Base-by-base conservation (phyloP, 495 filamentous ascomycete species). In the Apodospora peruviana region DNA sequence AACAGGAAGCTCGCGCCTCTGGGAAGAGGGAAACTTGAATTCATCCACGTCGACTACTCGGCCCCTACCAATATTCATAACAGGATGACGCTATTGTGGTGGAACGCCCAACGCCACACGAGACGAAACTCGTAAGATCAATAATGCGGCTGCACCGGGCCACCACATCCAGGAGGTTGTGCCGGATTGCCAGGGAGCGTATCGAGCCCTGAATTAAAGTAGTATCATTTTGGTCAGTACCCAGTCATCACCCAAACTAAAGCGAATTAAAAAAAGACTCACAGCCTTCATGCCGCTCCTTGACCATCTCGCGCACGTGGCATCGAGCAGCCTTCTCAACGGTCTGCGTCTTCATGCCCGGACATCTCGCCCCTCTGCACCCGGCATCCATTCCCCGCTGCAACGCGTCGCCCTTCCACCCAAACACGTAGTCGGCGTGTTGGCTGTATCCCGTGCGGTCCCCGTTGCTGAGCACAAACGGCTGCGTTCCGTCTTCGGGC, bases 401-500 rank as follows among this genome's bases (percentile, higher is more conserved):
- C 4, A 69, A 55, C 12, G 64, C 53, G 45, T 69, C 64, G 24
- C 58, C 66, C 56, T 67, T 64, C 66, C 66, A 69, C 17, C 48
- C 48, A 40, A 51, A 51, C 20, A 51, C 42, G 35, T 51, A 51
- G 20, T 51, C 48, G 17, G 48, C 48, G 25, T 51, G 48, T 18
- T 43, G 43, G 20, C 48, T 45, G 35, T 51, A 51, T 23, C 48
- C 48, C 32, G 43, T 51, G 27, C 18, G 25, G 40, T 45, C 48
- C 1, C 48, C 48, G 27, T 16, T 45, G 34, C 48, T 51, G 40
- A 51, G 10, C 18, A 74, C 68, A 51, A 74, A 74, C 14, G 71
- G 71, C 40, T 72, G 65, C 5, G 66, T 61, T 10, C 60, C 56
- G 14, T 67, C 68, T 4, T 67, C 52, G 4, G 70, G 70, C 70